phyloP scores from a whole-genome alignment of 805 yeast species.

The Wickerhamiella domercqiae region DNA sequence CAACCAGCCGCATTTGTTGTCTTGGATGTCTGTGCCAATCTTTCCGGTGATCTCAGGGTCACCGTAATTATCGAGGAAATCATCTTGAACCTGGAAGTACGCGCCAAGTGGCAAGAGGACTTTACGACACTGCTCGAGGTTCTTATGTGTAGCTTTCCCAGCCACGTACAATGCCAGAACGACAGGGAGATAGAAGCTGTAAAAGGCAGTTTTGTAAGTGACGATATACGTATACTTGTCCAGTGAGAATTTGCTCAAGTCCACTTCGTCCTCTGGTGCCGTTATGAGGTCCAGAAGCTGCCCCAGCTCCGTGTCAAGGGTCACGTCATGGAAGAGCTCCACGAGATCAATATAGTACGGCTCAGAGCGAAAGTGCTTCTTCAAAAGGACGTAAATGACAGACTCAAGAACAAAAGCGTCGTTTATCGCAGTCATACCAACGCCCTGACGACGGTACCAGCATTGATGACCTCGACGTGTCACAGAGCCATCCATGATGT shows the following conservation, averaged over 20 bases:
- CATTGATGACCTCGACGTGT: constrained; percentile 98
- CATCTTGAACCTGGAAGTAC: constrained; percentile 98
- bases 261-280: constrained; percentile 92
- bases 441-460: constrained; percentile 73
- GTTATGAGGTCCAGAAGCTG: constrained; percentile 90
- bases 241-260: constrained; percentile 70
- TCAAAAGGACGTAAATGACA: constrained; percentile 75
- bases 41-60: constrained; percentile 95
- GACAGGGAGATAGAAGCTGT: constrained; percentile 93
- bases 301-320: constrained; percentile 95
- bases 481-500: constrained; percentile 92
- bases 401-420: constrained; percentile 96
- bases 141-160: constrained; percentile 54
- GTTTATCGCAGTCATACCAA: constrained; percentile 88
- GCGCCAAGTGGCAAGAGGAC: constrained; percentile 91
- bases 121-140: constrained; percentile 75
- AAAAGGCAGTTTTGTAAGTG: constrained; percentile 92
- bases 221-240: constrained; percentile 90
- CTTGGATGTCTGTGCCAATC: constrained; percentile 96
- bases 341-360: constrained; percentile 74
- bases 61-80: constrained; percentile 91
- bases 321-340: constrained; percentile 92
- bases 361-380: constrained; percentile 74
- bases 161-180: constrained; percentile 92
- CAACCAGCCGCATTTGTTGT: constrained; percentile 97